These are phyloP conservation scores for Lepraria neglecta DNA, from an alignment of 495 filamentous ascomycete genomes.

Conservation along the genomic window DNA sequence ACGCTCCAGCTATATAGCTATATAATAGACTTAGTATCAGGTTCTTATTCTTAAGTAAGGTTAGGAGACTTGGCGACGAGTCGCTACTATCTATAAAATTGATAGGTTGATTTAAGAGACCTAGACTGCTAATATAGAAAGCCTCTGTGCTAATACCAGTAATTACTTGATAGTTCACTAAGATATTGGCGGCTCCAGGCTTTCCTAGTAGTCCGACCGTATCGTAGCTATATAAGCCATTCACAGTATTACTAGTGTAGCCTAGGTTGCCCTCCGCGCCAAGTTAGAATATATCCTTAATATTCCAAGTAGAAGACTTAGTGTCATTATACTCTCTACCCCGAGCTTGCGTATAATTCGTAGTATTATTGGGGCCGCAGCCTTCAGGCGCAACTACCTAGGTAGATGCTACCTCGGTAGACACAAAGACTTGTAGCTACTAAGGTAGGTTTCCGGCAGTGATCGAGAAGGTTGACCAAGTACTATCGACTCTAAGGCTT, in stretches of 20 bases:
- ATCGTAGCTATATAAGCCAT: slow-evolving; percentile 46
- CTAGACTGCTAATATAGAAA: slow-evolving; percentile 33
- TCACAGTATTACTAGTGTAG: slow-evolving; percentile 37
- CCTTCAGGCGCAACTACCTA: slow-evolving; percentile 46
- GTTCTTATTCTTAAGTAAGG: slow-evolving; percentile 39
- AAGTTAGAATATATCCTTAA: slow-evolving; percentile 38
- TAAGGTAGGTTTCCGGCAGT: slow-evolving; percentile 35
- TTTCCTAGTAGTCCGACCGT: slow-evolving; percentile 38
- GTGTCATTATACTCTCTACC: slow-evolving; percentile 48
- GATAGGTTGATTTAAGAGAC: slow-evolving; percentile 28
- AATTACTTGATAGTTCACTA: not conserved
- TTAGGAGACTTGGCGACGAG: slow-evolving; percentile 34
- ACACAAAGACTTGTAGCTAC: slow-evolving; percentile 31
- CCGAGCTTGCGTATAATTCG: slow-evolving; percentile 33
- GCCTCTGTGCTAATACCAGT: slow-evolving; percentile 27
- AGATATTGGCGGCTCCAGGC: not conserved
- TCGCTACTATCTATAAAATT: slow-evolving; percentile 32
- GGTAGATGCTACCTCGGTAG: slow-evolving; percentile 31
- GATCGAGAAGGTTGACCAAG: slow-evolving; percentile 36
- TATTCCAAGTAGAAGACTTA: slow-evolving; percentile 50
- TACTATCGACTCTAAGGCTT: slow-evolving; percentile 34
- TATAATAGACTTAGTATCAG: slow-evolving; percentile 46
- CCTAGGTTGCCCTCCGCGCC: slow-evolving; percentile 41
- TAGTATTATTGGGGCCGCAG: slow-evolving; percentile 26
- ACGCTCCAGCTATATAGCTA: slow-evolving; percentile 50